phyloP scores from a whole-genome alignment of 2,329 filamentous ascomycete genomes.

The Hyphodiscus sp. region DNA sequence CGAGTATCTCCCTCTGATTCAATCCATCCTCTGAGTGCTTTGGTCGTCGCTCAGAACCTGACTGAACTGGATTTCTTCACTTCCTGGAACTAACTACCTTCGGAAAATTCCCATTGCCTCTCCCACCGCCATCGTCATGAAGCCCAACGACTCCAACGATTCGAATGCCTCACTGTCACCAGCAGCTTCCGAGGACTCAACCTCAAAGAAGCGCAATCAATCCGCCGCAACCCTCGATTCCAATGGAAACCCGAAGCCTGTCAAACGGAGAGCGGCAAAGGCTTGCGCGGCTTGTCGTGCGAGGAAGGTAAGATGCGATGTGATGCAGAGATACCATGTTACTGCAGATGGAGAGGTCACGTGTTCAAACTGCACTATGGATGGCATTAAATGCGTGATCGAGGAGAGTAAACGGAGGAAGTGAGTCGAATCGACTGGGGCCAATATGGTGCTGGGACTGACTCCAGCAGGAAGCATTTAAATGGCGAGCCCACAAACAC shows the following conservation, averaged over 20 bases:
- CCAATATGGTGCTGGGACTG: conserved; percentile 13
- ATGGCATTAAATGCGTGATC: conserved; percentile 44
- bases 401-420: conserved; percentile 63
- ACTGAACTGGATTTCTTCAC: neutral
- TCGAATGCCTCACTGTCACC: conserved; percentile 6
- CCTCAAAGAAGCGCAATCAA: conserved; percentile 18
- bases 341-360: conserved; percentile 24
- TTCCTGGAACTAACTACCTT: neutral
- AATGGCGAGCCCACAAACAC: conserved; percentile 12
- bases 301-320: conserved; percentile 89
- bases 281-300: conserved; percentile 85
- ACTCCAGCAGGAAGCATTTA: conserved; percentile 21
- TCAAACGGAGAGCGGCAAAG: conserved; percentile 80
- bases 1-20: neutral
- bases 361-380: conserved; percentile 32
- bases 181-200: neutral
- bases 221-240: conserved; percentile 14
- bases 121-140: conserved; percentile 20
- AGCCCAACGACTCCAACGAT: neutral
- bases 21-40: neutral
- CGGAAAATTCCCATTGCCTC: conserved; percentile 29
- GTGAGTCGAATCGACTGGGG: conserved; percentile 36
- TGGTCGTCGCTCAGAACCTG: neutral
- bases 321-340: conserved; percentile 59
- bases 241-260: conserved; percentile 21